Percentiles rank a stretch among this genome's conserved stretches.
phyloP scores from a whole-genome alignment of 2,329 filamentous ascomycete species.

The Neoarthrinium moseri region DNA sequence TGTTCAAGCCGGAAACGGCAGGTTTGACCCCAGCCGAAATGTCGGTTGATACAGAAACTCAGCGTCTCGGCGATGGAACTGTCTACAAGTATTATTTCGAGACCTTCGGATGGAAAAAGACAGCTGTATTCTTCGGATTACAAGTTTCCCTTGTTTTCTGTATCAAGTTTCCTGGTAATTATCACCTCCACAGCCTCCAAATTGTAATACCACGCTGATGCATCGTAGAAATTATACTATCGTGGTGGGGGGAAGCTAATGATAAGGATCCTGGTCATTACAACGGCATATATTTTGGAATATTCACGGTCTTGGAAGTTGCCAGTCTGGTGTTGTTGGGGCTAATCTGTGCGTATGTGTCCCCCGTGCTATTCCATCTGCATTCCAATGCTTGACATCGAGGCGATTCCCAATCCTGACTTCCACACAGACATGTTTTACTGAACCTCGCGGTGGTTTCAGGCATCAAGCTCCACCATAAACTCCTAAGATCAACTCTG shows the following conservation, averaged over 20 bases:
- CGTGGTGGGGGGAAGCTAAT: constrained; percentile 11
- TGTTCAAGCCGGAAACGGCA: background rate
- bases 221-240: constrained; percentile 7
- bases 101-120: constrained; percentile 8
- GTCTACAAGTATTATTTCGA: constrained; percentile 13
- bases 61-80: constrained; percentile 8
- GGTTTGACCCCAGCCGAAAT: background rate
- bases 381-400: no score
- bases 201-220: background rate
- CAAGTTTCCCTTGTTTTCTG: constrained; percentile 7
- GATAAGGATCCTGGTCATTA: constrained; percentile 4
- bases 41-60: constrained; percentile 7
- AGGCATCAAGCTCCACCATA: constrained; percentile 9
- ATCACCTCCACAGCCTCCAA: background rate
- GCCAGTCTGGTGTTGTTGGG: constrained; percentile 3
- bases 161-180: constrained; percentile 10
- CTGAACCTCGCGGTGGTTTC: constrained; percentile 10
- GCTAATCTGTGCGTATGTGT: constrained; percentile 6
- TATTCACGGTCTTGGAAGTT: constrained; percentile 8
- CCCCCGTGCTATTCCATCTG: no score
- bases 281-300: constrained; percentile 9
- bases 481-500: constrained; percentile 5
- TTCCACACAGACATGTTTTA: constrained; percentile 5
- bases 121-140: constrained; percentile 8
- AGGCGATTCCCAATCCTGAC: no score